These are phyloP conservation scores for Rubia peregrina DNA, from an alignment of 305 asterid species.

Conservation along the genomic window DNA sequence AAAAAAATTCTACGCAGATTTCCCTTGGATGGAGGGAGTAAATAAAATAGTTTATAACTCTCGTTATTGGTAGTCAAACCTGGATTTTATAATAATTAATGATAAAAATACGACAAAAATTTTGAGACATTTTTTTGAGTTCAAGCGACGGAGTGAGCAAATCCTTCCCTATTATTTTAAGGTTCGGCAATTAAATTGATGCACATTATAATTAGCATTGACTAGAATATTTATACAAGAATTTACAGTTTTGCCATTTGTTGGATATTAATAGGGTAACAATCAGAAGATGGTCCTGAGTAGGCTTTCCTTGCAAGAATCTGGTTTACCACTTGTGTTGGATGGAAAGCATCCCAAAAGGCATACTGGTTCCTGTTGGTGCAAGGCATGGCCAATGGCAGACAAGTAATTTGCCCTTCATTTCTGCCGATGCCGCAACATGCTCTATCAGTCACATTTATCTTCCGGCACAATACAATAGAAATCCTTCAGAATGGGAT, in stretches of 20 bases:
- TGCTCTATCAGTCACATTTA: slow-evolving; percentile 44
- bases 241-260: slow-evolving; percentile 37
- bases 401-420: slow-evolving; percentile 55
- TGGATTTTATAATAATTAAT: too few species aligned
- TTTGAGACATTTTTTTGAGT: too few species aligned
- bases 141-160: too few species aligned
- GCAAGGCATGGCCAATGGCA: slow-evolving; percentile 60
- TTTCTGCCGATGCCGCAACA: slow-evolving; percentile 75
- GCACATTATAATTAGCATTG: background rate
- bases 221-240: background rate
- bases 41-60: too few species aligned
- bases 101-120: too few species aligned
- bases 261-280: slow-evolving; percentile 48
- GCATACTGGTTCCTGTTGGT: slow-evolving; percentile 34
- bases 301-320: slow-evolving; percentile 46
- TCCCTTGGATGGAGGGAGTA: too few species aligned
- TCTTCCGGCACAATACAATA: too few species aligned
- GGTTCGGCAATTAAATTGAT: too few species aligned
- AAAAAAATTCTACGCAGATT: too few species aligned
- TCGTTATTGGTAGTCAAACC: too few species aligned
- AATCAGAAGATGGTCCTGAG: slow-evolving; percentile 33
- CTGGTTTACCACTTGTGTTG: slow-evolving; percentile 50
- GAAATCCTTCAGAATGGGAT: too few species aligned
- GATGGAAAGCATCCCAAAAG: slow-evolving; percentile 83
- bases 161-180: too few species aligned